phyloP scores from a whole-genome alignment of 441 rosid species.

The Hura crepitans region DNA sequence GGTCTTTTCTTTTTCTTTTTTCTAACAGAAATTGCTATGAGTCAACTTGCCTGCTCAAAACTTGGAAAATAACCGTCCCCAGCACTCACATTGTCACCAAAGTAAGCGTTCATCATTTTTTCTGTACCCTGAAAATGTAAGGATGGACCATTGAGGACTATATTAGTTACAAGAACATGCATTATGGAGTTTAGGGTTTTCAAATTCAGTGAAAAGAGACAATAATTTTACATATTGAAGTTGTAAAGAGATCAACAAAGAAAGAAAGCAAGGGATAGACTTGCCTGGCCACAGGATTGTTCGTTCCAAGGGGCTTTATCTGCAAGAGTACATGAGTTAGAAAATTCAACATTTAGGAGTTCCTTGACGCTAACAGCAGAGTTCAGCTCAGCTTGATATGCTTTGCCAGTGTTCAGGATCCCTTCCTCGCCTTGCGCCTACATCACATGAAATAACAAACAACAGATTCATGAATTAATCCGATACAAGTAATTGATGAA shows the following conservation, averaged over 20 bases:
- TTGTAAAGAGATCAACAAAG: not conserved
- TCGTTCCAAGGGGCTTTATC: slow-evolving; percentile 12
- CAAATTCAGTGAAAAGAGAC: not conserved
- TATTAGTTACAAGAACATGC: not conserved
- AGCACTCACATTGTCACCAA: not conserved
- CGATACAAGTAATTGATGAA: not conserved
- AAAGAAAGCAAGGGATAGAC: not conserved
- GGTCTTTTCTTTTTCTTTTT: not conserved
- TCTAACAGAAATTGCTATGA: not conserved
- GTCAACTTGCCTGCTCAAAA: slow-evolving; percentile 29
- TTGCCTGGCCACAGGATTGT: slow-evolving; percentile 31
- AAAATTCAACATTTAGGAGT: slow-evolving; percentile 20
- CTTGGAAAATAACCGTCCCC: slow-evolving; percentile 20
- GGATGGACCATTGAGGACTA: not conserved
- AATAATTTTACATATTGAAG: not conserved
- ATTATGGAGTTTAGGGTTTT: too few species aligned
- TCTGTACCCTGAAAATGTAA: slow-evolving; percentile 21
- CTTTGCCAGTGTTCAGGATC: not conserved
- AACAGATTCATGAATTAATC: not conserved
- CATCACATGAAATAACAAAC: not conserved
- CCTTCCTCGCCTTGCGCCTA: slow-evolving; percentile 21
- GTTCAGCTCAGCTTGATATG: slow-evolving; percentile 3
- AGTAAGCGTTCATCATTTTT: slow-evolving; percentile 19
- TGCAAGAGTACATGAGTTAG: not conserved
- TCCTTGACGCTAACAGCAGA: slow-evolving; percentile 9